Evolutionary conservation across 2,329 filamentous ascomycete genomes (phyloP), one percentile per base, ranked within the genome.

Genomic region (Teratosphaeria gauchensis): DNA sequence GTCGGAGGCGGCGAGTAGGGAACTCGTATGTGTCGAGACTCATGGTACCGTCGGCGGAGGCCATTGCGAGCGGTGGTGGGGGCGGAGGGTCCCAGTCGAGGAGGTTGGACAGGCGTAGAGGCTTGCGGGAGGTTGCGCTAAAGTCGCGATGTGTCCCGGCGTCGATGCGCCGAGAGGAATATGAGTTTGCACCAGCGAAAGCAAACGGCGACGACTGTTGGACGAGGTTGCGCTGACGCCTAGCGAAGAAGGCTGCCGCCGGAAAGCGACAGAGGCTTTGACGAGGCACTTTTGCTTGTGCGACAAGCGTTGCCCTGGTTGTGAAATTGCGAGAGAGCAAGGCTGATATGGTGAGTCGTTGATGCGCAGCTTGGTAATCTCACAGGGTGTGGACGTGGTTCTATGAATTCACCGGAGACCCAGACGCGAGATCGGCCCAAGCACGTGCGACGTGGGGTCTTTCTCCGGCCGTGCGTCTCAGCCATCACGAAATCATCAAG

Each of bases 1-100:
- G 79, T 72, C 80, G 78, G 55, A 89, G 78, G 24, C 85, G 78
- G 64, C 82, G 76, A 24, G 78, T 76, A 9, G 86, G 86, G 66
- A 89, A 88, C 59, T 73, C 74, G 75, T 88, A 88, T 65, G 73
- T 72, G 61, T 75, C 71, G 63, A 79, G 71, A 28, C 66, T 68
- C 68, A 73, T 68, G 58, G 68, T 64, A 57, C 61, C 61, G 62
- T 63, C 62, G 55, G 62, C 63, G 60, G 67, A 64, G 53, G 64
- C 64, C 63, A 68, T 68, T 51, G 60, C 24, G 14, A 56, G 30
- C 31, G 59, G 52, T 30, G 33, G 54, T 21, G 51, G 51, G 31
- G 51, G 61, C 24, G 61, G 61, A 24, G 53, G 59, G 53, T 63
- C 59, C 59, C 53, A 60, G 55, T 59, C n/a, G 51, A 65, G 16